These are phyloP conservation scores for Sordaria brevicollis DNA, from an alignment of 495 filamentous ascomycete genomes.

Conservation along the genomic window DNA sequence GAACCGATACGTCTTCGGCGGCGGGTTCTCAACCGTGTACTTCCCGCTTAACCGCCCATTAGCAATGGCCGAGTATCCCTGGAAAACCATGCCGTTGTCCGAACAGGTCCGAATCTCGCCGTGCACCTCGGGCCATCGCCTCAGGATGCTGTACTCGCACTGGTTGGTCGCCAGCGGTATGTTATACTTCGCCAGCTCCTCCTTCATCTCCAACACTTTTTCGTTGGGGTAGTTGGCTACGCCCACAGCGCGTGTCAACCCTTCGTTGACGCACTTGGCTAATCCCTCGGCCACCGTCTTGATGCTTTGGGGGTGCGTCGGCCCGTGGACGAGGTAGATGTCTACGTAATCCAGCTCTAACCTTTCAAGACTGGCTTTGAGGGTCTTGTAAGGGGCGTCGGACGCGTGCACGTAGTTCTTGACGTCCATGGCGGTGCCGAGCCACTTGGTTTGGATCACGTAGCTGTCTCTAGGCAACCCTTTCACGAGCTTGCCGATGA, in stretches of 20 bases:
- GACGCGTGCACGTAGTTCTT: background rate
- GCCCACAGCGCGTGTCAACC: constrained; percentile 25
- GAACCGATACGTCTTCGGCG: constrained; percentile 13
- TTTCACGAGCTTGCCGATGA: constrained; percentile 24
- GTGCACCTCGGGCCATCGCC: background rate
- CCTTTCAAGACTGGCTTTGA: background rate
- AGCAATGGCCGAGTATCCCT: constrained; percentile 5
- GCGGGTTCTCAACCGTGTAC: constrained; percentile 31
- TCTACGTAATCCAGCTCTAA: constrained; percentile 1
- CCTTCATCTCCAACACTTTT: constrained; percentile 28
- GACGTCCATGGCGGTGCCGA: background rate
- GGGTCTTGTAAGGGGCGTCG: background rate
- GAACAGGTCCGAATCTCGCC: background rate
- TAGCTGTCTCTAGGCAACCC: constrained; percentile 22
- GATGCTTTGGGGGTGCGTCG: constrained; percentile 4
- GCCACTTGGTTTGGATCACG: constrained; percentile 4
- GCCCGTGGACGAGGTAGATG: constrained; percentile 5
- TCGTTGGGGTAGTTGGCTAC: constrained; percentile 33
- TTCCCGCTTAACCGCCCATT: constrained; percentile 17
- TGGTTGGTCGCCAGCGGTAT: constrained; percentile 5
- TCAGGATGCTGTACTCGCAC: constrained; percentile 2
- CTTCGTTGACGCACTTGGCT: constrained; percentile 30
- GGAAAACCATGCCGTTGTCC: constrained; percentile 1
- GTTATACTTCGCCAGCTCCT: background rate
- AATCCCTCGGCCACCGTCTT: constrained; percentile 7